These are phyloP conservation scores for Suillus spraguei DNA, from an alignment of 768 basidiomycete genomes.

Conservation along the genomic window DNA sequence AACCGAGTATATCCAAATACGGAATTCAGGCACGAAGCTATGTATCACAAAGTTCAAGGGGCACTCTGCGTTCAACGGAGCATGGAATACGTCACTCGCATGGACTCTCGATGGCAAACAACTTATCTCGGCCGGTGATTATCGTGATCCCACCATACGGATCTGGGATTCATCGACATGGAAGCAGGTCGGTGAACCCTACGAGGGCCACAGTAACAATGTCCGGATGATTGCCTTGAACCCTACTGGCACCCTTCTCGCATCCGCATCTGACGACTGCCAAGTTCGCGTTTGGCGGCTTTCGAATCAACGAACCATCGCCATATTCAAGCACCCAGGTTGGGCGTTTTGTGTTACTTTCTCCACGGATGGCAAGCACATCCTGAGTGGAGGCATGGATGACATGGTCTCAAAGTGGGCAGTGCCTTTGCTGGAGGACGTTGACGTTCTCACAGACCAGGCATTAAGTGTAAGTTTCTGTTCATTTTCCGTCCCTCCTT, in stretches of 20 bases:
- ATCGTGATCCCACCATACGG: background rate
- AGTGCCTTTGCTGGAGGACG: background rate
- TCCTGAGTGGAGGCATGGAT: background rate
- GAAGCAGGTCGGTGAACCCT: background rate
- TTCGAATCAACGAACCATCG: background rate
- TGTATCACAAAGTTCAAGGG: background rate
- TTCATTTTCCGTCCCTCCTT: too few relatives aligned
- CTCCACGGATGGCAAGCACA: background rate
- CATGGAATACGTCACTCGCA: background rate
- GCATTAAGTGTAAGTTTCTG: too few relatives aligned
- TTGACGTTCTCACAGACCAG: too few relatives aligned
- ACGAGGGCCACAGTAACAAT: background rate
- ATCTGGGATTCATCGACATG: background rate
- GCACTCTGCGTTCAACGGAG: background rate
- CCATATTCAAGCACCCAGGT: background rate
- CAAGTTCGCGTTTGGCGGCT: background rate
- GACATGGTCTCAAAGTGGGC: background rate
- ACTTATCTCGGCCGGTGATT: rapidly evolving
- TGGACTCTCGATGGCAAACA: background rate
- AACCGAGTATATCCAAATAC: background rate
- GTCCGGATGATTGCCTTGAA: background rate
- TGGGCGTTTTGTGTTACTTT: background rate
- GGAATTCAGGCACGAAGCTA: background rate
- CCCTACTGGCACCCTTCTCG: background rate
- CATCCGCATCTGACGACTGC: background rate